These are phyloP conservation scores for Saccharomycopsis sp. DNA, from an alignment of 805 yeast genomes.

Conservation along the genomic window DNA sequence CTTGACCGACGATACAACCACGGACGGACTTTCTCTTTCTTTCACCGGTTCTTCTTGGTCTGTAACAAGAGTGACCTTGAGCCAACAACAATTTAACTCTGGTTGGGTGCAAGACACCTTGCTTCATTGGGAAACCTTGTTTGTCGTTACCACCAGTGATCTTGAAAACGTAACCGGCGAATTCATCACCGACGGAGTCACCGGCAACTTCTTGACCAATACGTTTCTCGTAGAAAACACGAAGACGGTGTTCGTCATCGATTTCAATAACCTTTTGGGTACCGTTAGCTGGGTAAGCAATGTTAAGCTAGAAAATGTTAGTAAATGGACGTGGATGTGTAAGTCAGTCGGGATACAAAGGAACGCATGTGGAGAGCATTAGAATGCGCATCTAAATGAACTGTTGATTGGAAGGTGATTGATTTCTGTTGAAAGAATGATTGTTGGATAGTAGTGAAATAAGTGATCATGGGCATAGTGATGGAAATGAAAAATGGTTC, in stretches of 20 bases:
- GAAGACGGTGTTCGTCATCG: conserved; percentile 98
- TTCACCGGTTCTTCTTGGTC: conserved; percentile 99
- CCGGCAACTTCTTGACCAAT: conserved; percentile 99
- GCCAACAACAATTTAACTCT: conserved; percentile 95
- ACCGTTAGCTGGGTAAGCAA: conserved; percentile 99
- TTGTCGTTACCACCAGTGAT: conserved; percentile 99
- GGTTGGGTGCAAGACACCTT: conserved; percentile 99
- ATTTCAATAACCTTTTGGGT: conserved; percentile 96
- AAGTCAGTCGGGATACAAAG: too few species aligned
- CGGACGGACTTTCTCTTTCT: conserved; percentile 99
- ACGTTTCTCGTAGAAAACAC: conserved; percentile 98
- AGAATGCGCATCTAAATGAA: neutral
- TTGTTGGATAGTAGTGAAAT: too few species aligned
- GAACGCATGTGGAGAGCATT: too few species aligned
- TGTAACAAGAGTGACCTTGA: conserved; percentile 96
- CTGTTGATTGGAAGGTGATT: too few species aligned
- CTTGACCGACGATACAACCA: conserved; percentile 98
- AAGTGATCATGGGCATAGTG: too few species aligned
- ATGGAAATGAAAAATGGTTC: too few species aligned
- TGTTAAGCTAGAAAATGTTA: conserved; percentile 67
- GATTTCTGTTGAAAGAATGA: too few species aligned
- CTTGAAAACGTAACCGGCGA: conserved; percentile 98
- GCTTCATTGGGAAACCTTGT: conserved; percentile 99
- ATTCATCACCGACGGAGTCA: conserved; percentile 96
- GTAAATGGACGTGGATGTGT: conserved; percentile 12